These are phyloP conservation scores for Pseudopithomyces chartarum DNA, from an alignment of 2,329 filamentous ascomycete genomes.

Conservation along the genomic window DNA sequence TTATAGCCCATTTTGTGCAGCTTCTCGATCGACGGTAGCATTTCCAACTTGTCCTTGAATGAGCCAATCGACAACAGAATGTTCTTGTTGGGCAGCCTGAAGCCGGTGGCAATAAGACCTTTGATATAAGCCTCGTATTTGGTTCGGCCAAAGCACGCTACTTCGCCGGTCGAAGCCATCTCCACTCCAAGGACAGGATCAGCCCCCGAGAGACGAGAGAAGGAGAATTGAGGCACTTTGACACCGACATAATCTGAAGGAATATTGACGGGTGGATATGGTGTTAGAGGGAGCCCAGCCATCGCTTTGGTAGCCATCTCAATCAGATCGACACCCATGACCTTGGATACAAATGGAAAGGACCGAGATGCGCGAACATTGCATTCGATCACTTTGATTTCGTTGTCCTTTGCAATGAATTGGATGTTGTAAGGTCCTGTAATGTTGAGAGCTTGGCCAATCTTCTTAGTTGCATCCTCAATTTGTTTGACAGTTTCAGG, in stretches of 20 bases:
- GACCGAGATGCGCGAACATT: constrained; percentile 96
- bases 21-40: constrained; percentile 90
- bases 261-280: constrained; percentile 79
- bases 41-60: constrained; percentile 97
- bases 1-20: constrained; percentile 92
- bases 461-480: constrained; percentile 93
- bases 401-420: constrained; percentile 99
- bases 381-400: constrained; percentile 99
- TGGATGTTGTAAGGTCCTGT: constrained; percentile 99
- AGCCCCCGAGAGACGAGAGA: constrained; percentile 93
- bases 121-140: constrained; percentile 99
- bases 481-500: constrained; percentile 87
- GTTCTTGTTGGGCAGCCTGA: constrained; percentile 94
- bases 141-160: constrained; percentile 92
- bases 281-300: constrained; percentile 78
- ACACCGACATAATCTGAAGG: constrained; percentile 86
- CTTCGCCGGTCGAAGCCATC: constrained; percentile 98
- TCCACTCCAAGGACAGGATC: constrained; percentile 97
- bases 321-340: constrained; percentile 96
- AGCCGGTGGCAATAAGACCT: constrained; percentile 91
- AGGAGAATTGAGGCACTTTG: constrained; percentile 98
- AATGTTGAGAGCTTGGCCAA: constrained; percentile 89
- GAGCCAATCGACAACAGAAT: constrained; percentile 94
- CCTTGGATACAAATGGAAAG: constrained; percentile 98
- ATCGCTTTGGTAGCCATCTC: constrained; percentile 99